Evolutionary conservation across 345 rosid genomes (phyloP), one percentile per base, ranked within the genome.

Genomic region (Cardamine chenopodiifolia): DNA sequence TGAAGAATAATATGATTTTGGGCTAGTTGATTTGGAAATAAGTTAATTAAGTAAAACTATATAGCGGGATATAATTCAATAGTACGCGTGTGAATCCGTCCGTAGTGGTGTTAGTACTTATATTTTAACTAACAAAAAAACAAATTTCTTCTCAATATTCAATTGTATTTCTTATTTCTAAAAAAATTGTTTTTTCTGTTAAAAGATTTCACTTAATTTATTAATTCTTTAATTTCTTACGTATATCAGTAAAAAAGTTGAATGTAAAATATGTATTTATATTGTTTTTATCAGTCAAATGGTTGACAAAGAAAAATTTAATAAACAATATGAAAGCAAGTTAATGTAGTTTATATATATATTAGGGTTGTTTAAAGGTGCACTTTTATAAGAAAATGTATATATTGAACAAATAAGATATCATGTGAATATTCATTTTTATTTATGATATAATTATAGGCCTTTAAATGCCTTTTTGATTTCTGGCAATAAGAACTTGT

Each of bases 401-500:
- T 40, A 29, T 62, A 68, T 54, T 20, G 56, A 29, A 60, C 2
- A 22, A 50, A 50, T 32, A 28, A 5, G 29, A 53, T 54, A 47
- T 50, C 50, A 64, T 58, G 68, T 74, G 42, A 22, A 42, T 35
- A 22, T 60, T 15, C 8, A 11, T 52, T 42, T 44, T 31, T 3
- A 31, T 31, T 29, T 69, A 15, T 62, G 32, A 62, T 54, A 69
- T 61, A 47, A 53, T 53, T 20, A 31, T 53, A 22, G 26, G 70
- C 42, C 70, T 62, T 84, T 81, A 85, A 84, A 79, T 74, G 56
- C 49, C 81, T 74, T 68, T 22, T 42, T 50, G 20, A n/a, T 68
- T 39, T 49, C 26, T 22, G 8, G 75, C 40, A 66, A 60, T 56
- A 68, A 69, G 34, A 50, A 62, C 80, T 81, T 78, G 71, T 25